Conservation (phyloP, 2,329 filamentous ascomycete genomes). For the Kalmusia sp. region DNA sequence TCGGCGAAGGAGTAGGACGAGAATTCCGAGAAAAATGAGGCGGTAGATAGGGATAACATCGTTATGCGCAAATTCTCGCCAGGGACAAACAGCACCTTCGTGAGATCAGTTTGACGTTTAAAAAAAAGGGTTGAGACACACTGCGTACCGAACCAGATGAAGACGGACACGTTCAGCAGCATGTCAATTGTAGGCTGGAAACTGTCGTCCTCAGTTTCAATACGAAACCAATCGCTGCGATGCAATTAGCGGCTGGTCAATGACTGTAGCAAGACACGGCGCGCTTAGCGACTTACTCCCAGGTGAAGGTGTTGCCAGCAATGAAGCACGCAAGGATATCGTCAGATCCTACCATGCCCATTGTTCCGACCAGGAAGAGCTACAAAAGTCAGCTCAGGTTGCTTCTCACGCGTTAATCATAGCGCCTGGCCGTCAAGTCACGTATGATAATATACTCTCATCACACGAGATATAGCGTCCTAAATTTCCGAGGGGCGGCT, state of each 20-base stretch:
- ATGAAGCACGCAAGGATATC: conserved; percentile 93
- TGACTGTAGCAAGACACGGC: conserved; percentile 12
- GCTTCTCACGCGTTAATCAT: too few relatives aligned
- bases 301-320: conserved; percentile 88
- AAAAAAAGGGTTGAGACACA: neutral
- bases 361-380: conserved; percentile 86
- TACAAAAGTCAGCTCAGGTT: conserved; percentile 38
- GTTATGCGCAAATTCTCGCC: conserved; percentile 73
- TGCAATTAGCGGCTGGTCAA: neutral
- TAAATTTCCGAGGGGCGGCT: neutral
- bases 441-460: too few relatives aligned
- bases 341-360: conserved; percentile 85
- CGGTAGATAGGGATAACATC: conserved; percentile 75
- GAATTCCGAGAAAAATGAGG: conserved; percentile 74
- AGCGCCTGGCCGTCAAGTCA: too few relatives aligned
- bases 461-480: too few relatives aligned
- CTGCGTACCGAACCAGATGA: conserved; percentile 79
- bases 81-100: conserved; percentile 74
- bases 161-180: conserved; percentile 87
- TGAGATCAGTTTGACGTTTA: neutral
- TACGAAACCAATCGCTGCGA: conserved; percentile 80
- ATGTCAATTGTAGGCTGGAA: conserved; percentile 95
- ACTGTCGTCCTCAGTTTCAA: conserved; percentile 87
- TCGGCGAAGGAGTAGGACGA: conserved; percentile 79
- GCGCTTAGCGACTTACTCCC: conserved; percentile 64